Evolutionary conservation across 1,139 yeast species (phyloP), one percentile per base, ranked within the genome.

Genomic region (Debaryomyces psychrophilus): DNA sequence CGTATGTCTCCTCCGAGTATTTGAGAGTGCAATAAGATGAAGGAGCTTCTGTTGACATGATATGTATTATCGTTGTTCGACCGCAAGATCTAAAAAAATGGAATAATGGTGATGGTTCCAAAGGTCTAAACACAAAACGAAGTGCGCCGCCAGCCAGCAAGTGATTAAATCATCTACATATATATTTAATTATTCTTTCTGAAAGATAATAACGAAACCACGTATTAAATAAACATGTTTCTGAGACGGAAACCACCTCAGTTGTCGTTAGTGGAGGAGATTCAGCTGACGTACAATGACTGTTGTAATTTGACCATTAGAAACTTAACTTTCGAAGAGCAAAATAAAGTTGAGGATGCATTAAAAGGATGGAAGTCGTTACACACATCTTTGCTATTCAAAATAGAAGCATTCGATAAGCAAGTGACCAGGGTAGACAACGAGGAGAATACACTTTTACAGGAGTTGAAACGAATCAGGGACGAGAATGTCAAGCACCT

Each of bases 281-380:
- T 85, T 44, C 77, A 82, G 47, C 83, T 79, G 47, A 66, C 85
- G 1, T 85, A 85, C 64, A 75, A 78, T 52, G 85, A 82, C 51
- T 71, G 82, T 48, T 85, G 88, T 45, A 79, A 79, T 56, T 70
- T 71, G 47, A 75, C 88, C 9, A 71, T 85, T 45, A 71, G 76
- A 52, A 81, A 83, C 60, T 60, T 83, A 43, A 73, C 80, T 5
- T 59, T 80, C 22, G 92, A 86, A 57, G 86, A 85, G 50, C 68
- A 71, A 17, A 71, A 75, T 33, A 71, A 76, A 17, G 65, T 73
- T 43, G 79, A 74, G 46, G 81, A 76, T 17, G 87, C 92, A 1
- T 65, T 83, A 25, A 79, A 77, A 53, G 90, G 90, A 2, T 86
- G 92, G 92, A 84, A 82, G 56, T 72, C 83, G 7, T 65, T 86